Evolutionary conservation across 495 filamentous ascomycete genomes (phyloP).

Genomic region (Podospora fimiseda): DNA sequence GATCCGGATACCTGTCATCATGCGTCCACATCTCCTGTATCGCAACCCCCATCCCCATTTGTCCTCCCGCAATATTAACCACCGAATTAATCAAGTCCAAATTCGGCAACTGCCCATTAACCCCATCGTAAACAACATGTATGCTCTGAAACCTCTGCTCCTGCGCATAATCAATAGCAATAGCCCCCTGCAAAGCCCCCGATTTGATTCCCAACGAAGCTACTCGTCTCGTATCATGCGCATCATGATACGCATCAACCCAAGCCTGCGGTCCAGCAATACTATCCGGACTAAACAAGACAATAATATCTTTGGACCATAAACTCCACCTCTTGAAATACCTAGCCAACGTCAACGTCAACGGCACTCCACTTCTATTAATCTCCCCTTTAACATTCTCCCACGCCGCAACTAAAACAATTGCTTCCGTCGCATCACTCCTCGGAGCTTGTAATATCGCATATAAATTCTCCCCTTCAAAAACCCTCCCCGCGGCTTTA

Average conservation of each 20-base stretch:
- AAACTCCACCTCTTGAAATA: slow-evolving; percentile 98
- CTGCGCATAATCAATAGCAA: slow-evolving; percentile 89
- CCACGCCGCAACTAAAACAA: slow-evolving; percentile 88
- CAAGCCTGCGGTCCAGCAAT: slow-evolving; percentile 89
- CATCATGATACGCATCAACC: slow-evolving; percentile 95
- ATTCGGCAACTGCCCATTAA: slow-evolving; percentile 93
- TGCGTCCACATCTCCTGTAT: slow-evolving; percentile 87
- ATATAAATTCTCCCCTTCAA: slow-evolving; percentile 86
- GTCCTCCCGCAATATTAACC: slow-evolving; percentile 76
- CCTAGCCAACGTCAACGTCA: slow-evolving; percentile 77
- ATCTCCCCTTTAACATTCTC: slow-evolving; percentile 70
- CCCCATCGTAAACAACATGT: slow-evolving; percentile 90
- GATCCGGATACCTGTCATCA: slow-evolving; percentile 70
- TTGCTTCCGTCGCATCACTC: slow-evolving; percentile 96
- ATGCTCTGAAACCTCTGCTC: slow-evolving; percentile 75
- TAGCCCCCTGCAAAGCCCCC: slow-evolving; percentile 83
- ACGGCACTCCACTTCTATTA: slow-evolving; percentile 80
- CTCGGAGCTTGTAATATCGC: slow-evolving; percentile 91
- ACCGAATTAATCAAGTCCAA: slow-evolving; percentile 93
- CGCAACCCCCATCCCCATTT: slow-evolving; percentile 80
- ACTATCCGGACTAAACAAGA: slow-evolving; percentile 83
- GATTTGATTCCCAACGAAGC: slow-evolving; percentile 83
- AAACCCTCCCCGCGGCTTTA: slow-evolving; percentile 66
- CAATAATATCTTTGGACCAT: slow-evolving; percentile 98
- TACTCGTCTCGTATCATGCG: slow-evolving; percentile 60